Evolutionary conservation across 345 rosid species (phyloP).

Genomic region (Euphorbia pulcherrima): DNA sequence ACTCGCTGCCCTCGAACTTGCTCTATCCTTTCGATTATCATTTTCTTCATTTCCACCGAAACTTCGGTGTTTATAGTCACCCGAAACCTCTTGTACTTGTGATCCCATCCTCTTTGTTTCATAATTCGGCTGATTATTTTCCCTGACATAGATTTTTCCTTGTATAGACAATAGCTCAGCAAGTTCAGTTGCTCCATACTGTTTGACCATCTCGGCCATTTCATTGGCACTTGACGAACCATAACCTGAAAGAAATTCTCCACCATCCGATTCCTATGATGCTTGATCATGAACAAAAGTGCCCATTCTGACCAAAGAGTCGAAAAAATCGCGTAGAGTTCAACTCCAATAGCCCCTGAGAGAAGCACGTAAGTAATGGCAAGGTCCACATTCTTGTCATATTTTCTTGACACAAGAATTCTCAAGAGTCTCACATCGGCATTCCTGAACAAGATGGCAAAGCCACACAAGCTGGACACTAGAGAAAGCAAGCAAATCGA

Average conservation of each 20-base stretch:
- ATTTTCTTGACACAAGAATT: constrained; percentile 3
- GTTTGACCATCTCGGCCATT: constrained; percentile 7
- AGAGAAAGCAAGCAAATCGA: neutral
- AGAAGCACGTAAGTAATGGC: constrained; percentile 5
- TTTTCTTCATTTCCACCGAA: neutral
- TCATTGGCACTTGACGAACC: constrained; percentile 4
- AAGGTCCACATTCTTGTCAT: constrained; percentile 2
- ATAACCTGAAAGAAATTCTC: neutral
- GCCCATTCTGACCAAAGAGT: constrained; percentile 12
- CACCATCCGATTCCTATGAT: neutral
- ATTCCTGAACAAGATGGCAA: constrained; percentile 10
- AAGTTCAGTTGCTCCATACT: constrained; percentile 4
- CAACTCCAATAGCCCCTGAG: constrained; percentile 4
- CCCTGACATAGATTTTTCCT: neutral
- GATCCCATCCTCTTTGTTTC: neutral
- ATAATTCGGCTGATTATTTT: neutral
- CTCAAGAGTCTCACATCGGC: constrained; percentile 3
- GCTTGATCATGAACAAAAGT: constrained; percentile 1
- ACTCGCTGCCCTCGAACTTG: constrained; percentile 6
- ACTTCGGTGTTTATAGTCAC: neutral
- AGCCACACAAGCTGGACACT: constrained; percentile 7
- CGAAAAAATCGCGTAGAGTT: neutral
- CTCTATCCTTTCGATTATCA: constrained; percentile 5
- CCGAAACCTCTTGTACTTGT: neutral
- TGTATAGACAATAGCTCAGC: constrained; percentile 1